Evolutionary conservation across 2,329 filamentous ascomycete genomes (phyloP), one percentile per base, ranked within the genome.

Genomic region (Colletotrichum spaethianum): DNA sequence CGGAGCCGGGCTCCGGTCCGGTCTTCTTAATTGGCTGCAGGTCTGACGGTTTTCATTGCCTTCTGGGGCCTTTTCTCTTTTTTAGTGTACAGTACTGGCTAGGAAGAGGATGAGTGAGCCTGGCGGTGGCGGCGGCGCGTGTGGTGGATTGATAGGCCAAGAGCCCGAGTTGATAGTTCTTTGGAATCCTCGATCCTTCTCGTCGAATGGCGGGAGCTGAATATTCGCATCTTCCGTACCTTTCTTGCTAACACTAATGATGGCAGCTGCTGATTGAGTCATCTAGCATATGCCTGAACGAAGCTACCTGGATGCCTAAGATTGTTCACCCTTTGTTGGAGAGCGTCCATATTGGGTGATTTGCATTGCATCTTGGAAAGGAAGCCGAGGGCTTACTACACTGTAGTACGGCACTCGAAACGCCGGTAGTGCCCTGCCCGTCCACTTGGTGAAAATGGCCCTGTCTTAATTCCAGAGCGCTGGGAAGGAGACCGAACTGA

Each of bases 301-400:
- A n/a, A 23, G 31, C 33, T 38, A 18, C n/a, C 18, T 23, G 38
- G 28, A 38, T 38, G 11, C 18, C 20, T 12, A 38, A 9, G 16
- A 52, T 23, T 36, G 60, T 38, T 50, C 46, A 26, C 50, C 42
- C 46, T 42, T 31, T 44, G 46, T 56, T 28, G 48, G 61, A 42
- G 42, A 56, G 64, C 38, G 50, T 38, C 36, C 44, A 23, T 50
- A 67, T 46, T 20, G 50, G 55, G 67, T 71, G 55, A 56, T 67
- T 73, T 62, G 67, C 67, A 70, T 71, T 65, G 66, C 55, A 71
- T 71, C 53, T 33, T 53, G 18, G 28, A 52, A 61, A 36, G 44
- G n/a, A 7, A 53, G 59, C 42, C 36, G 31, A 18, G 40, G 48
- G 28, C 31, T 56, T 56, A 9, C 28, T 5, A 20, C 4, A 11